These are phyloP conservation scores for Selenicereus undatus DNA, from an alignment of 148 eudicot genomes.

Conservation along the genomic window DNA sequence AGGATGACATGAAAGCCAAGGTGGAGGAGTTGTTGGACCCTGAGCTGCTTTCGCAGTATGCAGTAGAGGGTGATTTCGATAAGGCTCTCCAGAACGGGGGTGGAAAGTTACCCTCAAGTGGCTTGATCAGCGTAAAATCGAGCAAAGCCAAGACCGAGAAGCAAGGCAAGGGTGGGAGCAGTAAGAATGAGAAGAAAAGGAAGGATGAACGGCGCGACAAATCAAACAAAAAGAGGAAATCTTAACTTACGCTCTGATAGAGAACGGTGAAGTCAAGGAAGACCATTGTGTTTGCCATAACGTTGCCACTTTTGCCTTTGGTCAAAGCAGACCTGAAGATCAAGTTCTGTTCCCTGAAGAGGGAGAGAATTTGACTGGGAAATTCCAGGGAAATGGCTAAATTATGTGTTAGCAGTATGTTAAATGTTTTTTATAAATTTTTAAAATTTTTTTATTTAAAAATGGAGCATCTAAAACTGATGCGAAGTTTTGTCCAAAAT, in stretches of 20 bases:
- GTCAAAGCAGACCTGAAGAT: neutral
- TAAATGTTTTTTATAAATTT: neutral
- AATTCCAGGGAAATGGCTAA: neutral
- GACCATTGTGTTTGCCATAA: neutral
- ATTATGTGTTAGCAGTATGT: neutral
- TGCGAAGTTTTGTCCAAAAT: conserved; percentile 9
- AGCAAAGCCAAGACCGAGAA: conserved; percentile 42
- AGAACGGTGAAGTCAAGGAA: neutral
- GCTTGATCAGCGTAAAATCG: conserved; percentile 72
- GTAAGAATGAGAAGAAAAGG: conserved; percentile 56
- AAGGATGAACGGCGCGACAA: conserved; percentile 51
- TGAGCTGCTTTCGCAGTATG: conserved; percentile 52
- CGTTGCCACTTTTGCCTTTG: neutral
- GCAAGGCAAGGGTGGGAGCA: conserved; percentile 28
- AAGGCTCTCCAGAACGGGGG: conserved; percentile 49
- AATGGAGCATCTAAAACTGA: neutral
- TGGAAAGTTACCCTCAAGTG: conserved; percentile 51
- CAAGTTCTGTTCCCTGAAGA: neutral
- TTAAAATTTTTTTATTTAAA: too few species aligned
- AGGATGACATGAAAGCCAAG: conserved; percentile 68
- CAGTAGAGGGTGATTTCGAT: conserved; percentile 64
- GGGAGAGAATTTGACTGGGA: neutral
- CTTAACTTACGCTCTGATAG: conserved; percentile 16
- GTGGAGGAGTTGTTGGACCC: conserved; percentile 45
- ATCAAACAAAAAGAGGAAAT: conserved; percentile 68